Percentiles rank a stretch among this genome's conserved stretches.
Conservation (phyloP, 1,284 basidiomycete genomes). For the Gastroboletus turbinatus region DNA sequence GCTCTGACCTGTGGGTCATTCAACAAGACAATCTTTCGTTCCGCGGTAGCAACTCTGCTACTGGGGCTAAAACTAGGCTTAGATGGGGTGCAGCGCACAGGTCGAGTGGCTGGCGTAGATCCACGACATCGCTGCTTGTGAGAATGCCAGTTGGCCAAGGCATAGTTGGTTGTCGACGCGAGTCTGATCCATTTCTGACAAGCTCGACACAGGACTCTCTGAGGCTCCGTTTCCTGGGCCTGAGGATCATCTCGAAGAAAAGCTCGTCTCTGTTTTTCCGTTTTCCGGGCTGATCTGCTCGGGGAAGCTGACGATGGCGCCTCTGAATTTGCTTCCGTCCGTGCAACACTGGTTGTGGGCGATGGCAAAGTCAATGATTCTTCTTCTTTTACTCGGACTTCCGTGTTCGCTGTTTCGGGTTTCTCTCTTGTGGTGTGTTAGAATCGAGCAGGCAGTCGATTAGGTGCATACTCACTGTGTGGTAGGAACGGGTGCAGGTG, state of each 20-base stretch:
- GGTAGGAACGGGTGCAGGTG: background rate
- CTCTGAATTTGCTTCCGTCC: background rate
- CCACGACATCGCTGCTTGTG: conserved; percentile 50
- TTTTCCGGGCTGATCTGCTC: conserved; percentile 21
- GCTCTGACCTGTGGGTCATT: conserved; percentile 58
- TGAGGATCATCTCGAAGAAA: conserved; percentile 53
- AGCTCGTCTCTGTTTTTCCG: conserved; percentile 48
- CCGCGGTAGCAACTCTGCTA: conserved; percentile 55
- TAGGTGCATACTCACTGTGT: conserved; percentile 18
- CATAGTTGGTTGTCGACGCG: conserved; percentile 41
- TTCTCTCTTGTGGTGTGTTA: conserved; percentile 19
- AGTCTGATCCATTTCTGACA: conserved; percentile 64
- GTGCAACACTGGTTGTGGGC: conserved; percentile 2
- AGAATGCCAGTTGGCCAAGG: conserved; percentile 48
- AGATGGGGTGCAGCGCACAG: conserved; percentile 14
- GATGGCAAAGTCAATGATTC: conserved; percentile 4
- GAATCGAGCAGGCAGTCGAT: background rate
- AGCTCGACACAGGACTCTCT: conserved; percentile 53
- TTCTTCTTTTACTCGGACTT: conserved; percentile 17
- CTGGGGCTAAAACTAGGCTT: conserved; percentile 43
- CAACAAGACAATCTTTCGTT: conserved; percentile 56
- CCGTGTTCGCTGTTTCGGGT: background rate
- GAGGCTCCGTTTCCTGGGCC: conserved; percentile 46
- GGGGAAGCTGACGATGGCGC: conserved; percentile 7
- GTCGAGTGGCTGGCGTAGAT: conserved; percentile 36